Conservation (phyloP, 495 filamentous ascomycete species). For the Rusavskia elegans region DNA sequence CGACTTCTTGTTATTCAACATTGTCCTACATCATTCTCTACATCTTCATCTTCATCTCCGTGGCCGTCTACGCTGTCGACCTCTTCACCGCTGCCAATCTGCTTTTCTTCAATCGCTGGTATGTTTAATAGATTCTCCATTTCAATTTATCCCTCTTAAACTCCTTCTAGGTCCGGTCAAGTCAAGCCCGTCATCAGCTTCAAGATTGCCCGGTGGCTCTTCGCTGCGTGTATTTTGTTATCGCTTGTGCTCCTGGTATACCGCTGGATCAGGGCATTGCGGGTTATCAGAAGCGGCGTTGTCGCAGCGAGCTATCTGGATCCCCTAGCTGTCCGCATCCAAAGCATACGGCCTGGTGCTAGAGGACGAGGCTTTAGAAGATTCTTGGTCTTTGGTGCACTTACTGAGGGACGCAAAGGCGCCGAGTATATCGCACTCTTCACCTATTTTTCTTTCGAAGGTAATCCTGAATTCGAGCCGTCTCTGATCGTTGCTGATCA, state of each 20-base stretch:
- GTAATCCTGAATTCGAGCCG: constrained; percentile 22
- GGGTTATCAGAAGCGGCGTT: constrained; percentile 65
- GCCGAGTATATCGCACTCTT: constrained; percentile 85
- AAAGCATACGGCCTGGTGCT: constrained; percentile 54
- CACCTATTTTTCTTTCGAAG: constrained; percentile 87
- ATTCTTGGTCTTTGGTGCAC: constrained; percentile 80
- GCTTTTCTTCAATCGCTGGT: constrained; percentile 62
- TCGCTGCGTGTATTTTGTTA: constrained; percentile 71
- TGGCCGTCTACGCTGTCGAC: constrained; percentile 81
- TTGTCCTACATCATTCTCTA: constrained; percentile 79
- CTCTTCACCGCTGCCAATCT: constrained; percentile 86
- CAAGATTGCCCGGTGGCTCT: constrained; percentile 72
- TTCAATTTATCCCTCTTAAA: too few species aligned
- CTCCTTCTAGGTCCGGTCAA: too few species aligned
- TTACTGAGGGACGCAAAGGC: constrained; percentile 85
- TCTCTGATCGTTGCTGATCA: constrained; percentile 9
- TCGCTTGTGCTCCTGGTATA: constrained; percentile 64
- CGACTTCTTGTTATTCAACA: constrained; percentile 53
- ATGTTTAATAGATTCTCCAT: too few species aligned
- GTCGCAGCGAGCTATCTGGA: constrained; percentile 89
- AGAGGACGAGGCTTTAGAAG: constrained; percentile 59
- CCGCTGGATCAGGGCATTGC: constrained; percentile 61
- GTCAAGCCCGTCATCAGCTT: constrained; percentile 54
- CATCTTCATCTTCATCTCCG: constrained; percentile 56
- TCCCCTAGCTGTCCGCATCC: constrained; percentile 62